phyloP scores from a whole-genome alignment of 202 grass and related monocot genomes.

The Cymbopogon flexuosus region DNA sequence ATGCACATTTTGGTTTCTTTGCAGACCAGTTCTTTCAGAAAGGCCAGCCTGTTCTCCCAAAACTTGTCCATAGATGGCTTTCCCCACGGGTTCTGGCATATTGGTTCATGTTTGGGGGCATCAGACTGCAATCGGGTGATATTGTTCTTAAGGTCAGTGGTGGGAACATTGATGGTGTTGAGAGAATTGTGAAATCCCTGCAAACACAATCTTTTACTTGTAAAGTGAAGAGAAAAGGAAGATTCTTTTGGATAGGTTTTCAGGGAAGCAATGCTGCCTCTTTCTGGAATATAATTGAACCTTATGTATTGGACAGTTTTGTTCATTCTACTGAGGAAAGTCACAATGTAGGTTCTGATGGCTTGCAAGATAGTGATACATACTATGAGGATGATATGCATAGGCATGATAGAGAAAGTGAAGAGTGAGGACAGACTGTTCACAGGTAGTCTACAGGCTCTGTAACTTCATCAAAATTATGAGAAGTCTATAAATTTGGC shows the following conservation, averaged over 20 bases:
- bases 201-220: constrained; percentile 47
- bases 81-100: constrained; percentile 82
- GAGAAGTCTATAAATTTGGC: background rate
- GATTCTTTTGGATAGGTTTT: constrained; percentile 79
- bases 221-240: constrained; percentile 87
- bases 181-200: constrained; percentile 67
- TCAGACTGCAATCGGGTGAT: constrained; percentile 70
- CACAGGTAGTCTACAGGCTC: background rate
- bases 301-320: constrained; percentile 60
- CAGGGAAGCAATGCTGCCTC: constrained; percentile 59
- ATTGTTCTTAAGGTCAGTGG: constrained; percentile 73
- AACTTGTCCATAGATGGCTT: constrained; percentile 86
- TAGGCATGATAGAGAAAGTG: background rate
- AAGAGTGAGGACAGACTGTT: background rate
- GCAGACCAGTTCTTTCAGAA: constrained; percentile 76
- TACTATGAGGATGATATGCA: constrained; percentile 37
- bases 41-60: constrained; percentile 53
- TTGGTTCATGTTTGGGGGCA: constrained; percentile 94
- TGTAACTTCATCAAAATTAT: background rate
- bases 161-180: constrained; percentile 50
- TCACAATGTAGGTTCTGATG: background rate
- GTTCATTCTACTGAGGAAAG: constrained; percentile 6
- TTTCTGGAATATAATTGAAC: constrained; percentile 65
- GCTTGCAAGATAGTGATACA: constrained; percentile 28
- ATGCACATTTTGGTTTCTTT: constrained; percentile 80